phyloP scores from a whole-genome alignment of 768 basidiomycete genomes.

The Serendipita sp. region DNA sequence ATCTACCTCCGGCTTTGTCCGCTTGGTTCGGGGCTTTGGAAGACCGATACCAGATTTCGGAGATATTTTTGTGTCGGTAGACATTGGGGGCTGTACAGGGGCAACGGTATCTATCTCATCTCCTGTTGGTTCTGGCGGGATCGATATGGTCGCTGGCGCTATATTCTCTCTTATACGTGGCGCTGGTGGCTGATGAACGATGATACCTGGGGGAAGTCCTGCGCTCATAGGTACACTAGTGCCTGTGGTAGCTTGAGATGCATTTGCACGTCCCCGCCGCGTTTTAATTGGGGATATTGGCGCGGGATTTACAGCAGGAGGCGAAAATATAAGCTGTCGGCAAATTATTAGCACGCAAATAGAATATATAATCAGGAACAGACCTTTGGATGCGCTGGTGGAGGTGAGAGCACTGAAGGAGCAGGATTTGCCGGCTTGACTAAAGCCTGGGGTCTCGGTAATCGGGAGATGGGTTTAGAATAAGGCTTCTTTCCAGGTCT shows the following conservation, averaged over 20 bases:
- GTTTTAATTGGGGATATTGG: neutral
- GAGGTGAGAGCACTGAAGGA: neutral
- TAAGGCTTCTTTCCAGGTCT: conserved; percentile 3
- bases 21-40: conserved; percentile 12
- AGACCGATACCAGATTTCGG: neutral
- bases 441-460: neutral
- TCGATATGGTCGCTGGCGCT: neutral
- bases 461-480: neutral
- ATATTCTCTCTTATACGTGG: neutral
- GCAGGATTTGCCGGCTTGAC: neutral
- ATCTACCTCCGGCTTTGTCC: conserved; percentile 9
- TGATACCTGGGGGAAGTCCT: neutral
- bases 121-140: neutral
- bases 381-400: neutral
- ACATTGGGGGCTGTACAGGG: neutral
- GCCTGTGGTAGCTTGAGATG: neutral
- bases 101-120: neutral
- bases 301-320: neutral
- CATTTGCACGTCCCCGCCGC: neutral
- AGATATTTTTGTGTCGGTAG: neutral
- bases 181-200: neutral
- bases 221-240: neutral
- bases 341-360: neutral
- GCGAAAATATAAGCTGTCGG: neutral
- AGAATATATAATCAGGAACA: neutral